Conservation (phyloP, 352 stramenopile species). For the Phytopythium sindhum region DNA sequence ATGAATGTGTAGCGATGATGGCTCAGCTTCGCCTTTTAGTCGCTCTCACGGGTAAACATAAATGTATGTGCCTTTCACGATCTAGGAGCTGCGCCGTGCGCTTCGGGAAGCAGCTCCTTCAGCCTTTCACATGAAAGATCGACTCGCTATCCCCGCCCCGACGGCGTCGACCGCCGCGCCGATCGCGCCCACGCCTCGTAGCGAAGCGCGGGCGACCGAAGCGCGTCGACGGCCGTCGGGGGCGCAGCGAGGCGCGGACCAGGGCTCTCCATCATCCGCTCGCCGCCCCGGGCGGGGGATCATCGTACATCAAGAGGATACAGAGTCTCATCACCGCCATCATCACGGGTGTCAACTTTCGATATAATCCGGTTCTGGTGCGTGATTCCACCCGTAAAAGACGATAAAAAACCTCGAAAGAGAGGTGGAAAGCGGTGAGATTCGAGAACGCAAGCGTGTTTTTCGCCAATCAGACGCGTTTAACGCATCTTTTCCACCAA, state of each 20-base stretch:
- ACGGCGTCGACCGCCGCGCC: not conserved
- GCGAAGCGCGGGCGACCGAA: not conserved
- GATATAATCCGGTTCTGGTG: not conserved
- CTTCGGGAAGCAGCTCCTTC: conserved; percentile 31
- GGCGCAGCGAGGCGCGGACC: not conserved
- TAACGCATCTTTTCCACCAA: not conserved
- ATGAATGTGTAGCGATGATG: conserved; percentile 22
- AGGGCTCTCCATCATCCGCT: not conserved
- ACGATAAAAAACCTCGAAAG: not conserved
- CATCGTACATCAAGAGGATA: conserved; percentile 5
- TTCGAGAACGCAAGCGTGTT: conserved; percentile 3
- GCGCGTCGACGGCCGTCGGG: not conserved
- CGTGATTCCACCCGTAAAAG: not conserved
- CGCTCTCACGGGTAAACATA: conserved; percentile 26
- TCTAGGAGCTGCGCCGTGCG: conserved; percentile 31
- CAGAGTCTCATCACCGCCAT: conserved; percentile 4
- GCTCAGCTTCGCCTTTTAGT: conserved; percentile 79
- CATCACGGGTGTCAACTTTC: not conserved
- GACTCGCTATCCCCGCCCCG: conserved; percentile 11
- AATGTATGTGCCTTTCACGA: conserved; percentile 29
- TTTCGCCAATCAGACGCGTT: not conserved
- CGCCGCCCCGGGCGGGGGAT: not conserved
- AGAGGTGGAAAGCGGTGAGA: not conserved
- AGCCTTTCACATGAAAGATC: conserved; percentile 33
- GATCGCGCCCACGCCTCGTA: not conserved